Percentiles rank a stretch among this genome's conserved stretches.
These are phyloP conservation scores for Scortechinia acanthostroma DNA, from an alignment of 2,329 filamentous ascomycete species.

Conservation along the genomic window DNA sequence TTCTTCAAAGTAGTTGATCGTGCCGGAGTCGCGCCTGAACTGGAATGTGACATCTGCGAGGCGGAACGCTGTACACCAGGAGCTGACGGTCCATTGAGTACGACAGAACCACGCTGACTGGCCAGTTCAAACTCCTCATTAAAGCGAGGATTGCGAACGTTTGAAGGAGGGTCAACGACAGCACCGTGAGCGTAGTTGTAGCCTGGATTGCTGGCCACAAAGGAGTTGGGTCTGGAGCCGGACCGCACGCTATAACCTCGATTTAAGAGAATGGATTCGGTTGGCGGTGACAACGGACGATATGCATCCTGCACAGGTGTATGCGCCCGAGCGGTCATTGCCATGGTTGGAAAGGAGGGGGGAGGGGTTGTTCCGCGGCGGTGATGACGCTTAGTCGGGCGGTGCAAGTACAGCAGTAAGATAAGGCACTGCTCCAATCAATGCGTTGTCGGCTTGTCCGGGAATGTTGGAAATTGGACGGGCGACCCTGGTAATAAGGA, in stretches of 20 bases:
- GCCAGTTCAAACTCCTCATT: neutral
- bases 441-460: too few relatives aligned
- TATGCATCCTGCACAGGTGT: constrained; percentile 27
- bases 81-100: neutral
- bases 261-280: constrained; percentile 16
- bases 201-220: constrained; percentile 18
- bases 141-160: neutral
- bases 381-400: too few relatives aligned
- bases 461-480: too few relatives aligned
- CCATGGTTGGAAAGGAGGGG: constrained; percentile 14
- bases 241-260: constrained; percentile 17
- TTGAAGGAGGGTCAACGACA: neutral
- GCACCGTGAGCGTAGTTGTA: neutral
- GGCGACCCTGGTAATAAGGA: too few relatives aligned
- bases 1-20: constrained; percentile 74
- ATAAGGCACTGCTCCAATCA: too few relatives aligned
- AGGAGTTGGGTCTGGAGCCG: constrained; percentile 28
- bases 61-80: neutral
- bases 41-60: neutral
- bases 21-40: neutral
- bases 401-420: too few relatives aligned
- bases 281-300: constrained; percentile 15
- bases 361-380: neutral
- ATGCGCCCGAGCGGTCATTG: constrained; percentile 23
- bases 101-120: neutral